Evolutionary conservation across 2,329 filamentous ascomycete genomes (phyloP).

Genomic region (Epichloe scottii): DNA sequence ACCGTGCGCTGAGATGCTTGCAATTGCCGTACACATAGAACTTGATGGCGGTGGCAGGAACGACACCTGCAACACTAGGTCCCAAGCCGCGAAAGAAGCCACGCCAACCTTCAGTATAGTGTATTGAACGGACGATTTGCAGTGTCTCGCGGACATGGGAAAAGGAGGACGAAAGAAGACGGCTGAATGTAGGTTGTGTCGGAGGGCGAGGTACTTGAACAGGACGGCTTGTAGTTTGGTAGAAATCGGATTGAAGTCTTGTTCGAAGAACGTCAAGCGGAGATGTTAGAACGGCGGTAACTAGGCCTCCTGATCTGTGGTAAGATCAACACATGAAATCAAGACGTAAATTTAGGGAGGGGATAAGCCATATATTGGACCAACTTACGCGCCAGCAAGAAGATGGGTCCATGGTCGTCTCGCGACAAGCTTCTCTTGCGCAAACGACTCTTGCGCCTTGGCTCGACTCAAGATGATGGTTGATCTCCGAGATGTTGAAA

Average conservation of each 20-base stretch:
- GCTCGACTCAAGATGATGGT: no score
- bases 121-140: slow-evolving; percentile 65
- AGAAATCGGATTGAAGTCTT: slow-evolving; percentile 75
- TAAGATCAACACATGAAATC: no score
- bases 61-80: slow-evolving; percentile 56
- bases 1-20: slow-evolving; percentile 49
- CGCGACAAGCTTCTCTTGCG: no score
- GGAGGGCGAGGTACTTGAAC: slow-evolving; percentile 32
- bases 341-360: no score
- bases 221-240: no score
- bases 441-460: no score
- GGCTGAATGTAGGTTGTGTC: background rate
- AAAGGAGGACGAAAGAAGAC: background rate
- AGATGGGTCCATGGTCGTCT: slow-evolving; percentile 79
- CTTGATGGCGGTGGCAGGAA: slow-evolving; percentile 58
- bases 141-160: slow-evolving; percentile 64
- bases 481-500: no score
- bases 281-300: slow-evolving; percentile 68
- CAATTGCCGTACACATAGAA: slow-evolving; percentile 62
- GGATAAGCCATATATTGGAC: no score
- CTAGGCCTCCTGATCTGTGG: slow-evolving; percentile 75
- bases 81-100: slow-evolving; percentile 60
- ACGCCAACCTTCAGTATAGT: slow-evolving; percentile 55
- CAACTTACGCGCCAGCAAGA: slow-evolving; percentile 64
- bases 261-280: slow-evolving; percentile 82